Percentiles rank a stretch among this genome's conserved stretches.
These are phyloP conservation scores for Mortierella sp. DNA, from an alignment of 371 early-diverging fungal species.

Conservation along the genomic window DNA sequence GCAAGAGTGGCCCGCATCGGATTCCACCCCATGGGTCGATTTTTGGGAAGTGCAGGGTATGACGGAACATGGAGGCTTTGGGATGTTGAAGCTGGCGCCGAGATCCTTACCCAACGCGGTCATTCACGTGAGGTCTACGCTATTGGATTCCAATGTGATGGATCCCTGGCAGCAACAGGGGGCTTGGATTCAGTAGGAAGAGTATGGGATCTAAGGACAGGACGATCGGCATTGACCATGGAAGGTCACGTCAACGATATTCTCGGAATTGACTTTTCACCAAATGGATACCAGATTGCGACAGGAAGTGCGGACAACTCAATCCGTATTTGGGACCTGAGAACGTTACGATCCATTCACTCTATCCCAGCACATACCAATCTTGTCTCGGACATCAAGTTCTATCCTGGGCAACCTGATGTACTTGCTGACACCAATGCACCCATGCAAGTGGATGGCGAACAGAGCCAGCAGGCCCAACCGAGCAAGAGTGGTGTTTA, in stretches of 20 bases:
- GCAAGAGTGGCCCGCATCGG: slow-evolving; percentile 87
- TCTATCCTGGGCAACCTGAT: slow-evolving; percentile 59
- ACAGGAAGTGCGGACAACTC: slow-evolving; percentile 87
- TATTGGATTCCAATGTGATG: slow-evolving; percentile 92
- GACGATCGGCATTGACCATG: slow-evolving; percentile 87
- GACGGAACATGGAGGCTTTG: slow-evolving; percentile 96
- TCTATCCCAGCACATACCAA: slow-evolving; percentile 94
- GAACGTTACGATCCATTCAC: slow-evolving; percentile 78
- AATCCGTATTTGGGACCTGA: slow-evolving; percentile 92
- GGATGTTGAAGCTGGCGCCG: slow-evolving; percentile 83
- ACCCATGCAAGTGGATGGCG: slow-evolving; percentile 42
- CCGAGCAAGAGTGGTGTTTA: slow-evolving; percentile 63
- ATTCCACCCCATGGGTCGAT: slow-evolving; percentile 93
- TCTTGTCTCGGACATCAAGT: slow-evolving; percentile 86
- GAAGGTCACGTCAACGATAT: slow-evolving; percentile 95
- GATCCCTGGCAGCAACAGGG: slow-evolving; percentile 90
- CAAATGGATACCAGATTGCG: slow-evolving; percentile 84
- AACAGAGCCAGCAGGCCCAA: slow-evolving; percentile 11
- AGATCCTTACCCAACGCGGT: slow-evolving; percentile 92
- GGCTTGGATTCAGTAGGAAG: slow-evolving; percentile 92
- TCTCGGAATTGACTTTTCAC: slow-evolving; percentile 89
- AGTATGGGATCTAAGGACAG: slow-evolving; percentile 96
- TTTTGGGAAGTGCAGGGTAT: slow-evolving; percentile 88
- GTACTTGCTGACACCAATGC: not conserved
- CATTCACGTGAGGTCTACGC: slow-evolving; percentile 93